Percentiles rank a stretch among this genome's conserved stretches.
phyloP scores from a whole-genome alignment of 179 eudicot genomes.

The Silene coronaria region DNA sequence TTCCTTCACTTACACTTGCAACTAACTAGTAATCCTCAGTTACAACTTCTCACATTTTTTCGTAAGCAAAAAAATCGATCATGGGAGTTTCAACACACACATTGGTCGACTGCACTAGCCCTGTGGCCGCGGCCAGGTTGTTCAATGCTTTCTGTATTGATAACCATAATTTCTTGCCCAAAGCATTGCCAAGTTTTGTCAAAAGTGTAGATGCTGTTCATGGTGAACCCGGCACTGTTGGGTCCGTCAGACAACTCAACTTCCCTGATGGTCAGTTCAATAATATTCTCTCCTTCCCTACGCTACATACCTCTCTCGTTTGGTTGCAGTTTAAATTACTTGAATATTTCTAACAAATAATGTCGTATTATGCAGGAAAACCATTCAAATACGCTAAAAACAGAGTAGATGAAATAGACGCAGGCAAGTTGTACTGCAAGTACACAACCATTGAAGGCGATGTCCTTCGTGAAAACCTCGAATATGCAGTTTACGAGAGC shows the following conservation, averaged over 20 bases:
- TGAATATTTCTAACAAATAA: background rate
- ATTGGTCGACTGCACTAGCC: constrained; percentile 15
- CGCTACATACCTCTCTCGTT: no score
- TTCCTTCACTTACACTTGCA: background rate
- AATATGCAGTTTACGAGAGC: constrained; percentile 9
- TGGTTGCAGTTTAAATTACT: no score
- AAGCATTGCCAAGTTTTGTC: background rate
- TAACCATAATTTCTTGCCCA: constrained; percentile 17
- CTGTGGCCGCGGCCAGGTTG: constrained; percentile 6
- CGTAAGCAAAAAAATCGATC: background rate
- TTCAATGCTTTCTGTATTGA: constrained; percentile 14
- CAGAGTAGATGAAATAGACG: constrained; percentile 21
- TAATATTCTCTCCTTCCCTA: background rate
- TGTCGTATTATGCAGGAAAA: constrained; percentile 6
- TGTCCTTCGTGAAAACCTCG: constrained; percentile 3
- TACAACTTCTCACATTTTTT: background rate
- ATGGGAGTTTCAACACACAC: constrained; percentile 19
- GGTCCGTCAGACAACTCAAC: background rate
- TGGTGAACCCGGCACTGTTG: constrained; percentile 10
- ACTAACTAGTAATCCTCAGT: background rate
- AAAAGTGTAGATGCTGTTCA: constrained; percentile 10
- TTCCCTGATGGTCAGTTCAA: constrained; percentile 5
- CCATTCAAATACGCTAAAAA: constrained; percentile 20
- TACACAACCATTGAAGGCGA: constrained; percentile 24
- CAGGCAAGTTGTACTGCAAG: constrained; percentile 13